Evolutionary conservation across 2,329 filamentous ascomycete genomes (phyloP), one percentile per base, ranked within the genome.

Genomic region (Chaetomium globosum): DNA sequence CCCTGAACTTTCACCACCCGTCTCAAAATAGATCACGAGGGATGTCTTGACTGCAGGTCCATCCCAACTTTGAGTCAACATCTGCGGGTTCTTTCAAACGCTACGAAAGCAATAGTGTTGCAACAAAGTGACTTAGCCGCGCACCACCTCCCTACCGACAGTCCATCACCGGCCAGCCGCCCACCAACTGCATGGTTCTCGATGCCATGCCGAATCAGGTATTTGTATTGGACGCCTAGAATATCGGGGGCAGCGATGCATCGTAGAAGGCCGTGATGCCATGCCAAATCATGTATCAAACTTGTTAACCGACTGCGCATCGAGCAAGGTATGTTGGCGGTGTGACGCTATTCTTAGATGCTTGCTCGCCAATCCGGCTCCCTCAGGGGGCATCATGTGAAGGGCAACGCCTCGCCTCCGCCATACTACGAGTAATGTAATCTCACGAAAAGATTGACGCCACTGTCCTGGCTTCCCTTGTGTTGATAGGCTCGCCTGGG

Each of bases 141-240:
- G 9, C 36, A 61, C 43, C n/a, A 12, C 26, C n/a, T 21, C 26
- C 19, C 5, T 26, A 30, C 19, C 7, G 16, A 4, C 26, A 54
- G 9, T 2, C 33, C 51, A 54, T 52, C 59, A 48, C 36, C 52
- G 26, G 51, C 51, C 36, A 61, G n/a, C 55, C 51, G 58, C 46
- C 48, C 53, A 30, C 36, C 36, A 28, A 13, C 51, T 54, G 30
- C 49, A 53, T 23, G 13, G 12, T 52, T 13, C 19, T 46, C 49
- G 8, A 31, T 19, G 49, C 51, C 13, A n/a, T 39, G 49, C 23
- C 36, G 26, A 30, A 26, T 6, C 10, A 1, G 30, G 30, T 5
- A 1, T 30, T 28, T 23, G 33, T 7, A 30, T 39, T 53, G 58
- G 56, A 33, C 16, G 5, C 2, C 13, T 7, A 12, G 33, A 26